These are phyloP conservation scores for Fusarium veterinarium DNA, from an alignment of 2,329 filamentous ascomycete species.

Conservation along the genomic window DNA sequence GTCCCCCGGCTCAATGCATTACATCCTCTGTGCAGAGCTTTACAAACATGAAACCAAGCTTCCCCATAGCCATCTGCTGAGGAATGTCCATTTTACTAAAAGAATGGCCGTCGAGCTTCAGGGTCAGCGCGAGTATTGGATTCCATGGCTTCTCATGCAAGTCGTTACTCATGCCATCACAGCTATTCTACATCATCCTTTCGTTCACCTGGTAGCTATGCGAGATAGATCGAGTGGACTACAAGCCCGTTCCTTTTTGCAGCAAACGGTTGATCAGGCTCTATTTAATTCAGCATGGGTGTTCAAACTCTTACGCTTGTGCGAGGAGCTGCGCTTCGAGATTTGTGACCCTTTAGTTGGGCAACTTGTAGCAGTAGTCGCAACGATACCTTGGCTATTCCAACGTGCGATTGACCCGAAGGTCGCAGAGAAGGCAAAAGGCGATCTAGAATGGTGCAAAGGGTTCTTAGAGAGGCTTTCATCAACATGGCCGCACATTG, in stretches of 20 bases:
- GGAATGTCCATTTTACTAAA: constrained; percentile 3
- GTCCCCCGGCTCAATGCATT: constrained; percentile 6
- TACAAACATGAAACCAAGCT: constrained; percentile 4
- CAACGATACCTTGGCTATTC: constrained; percentile 28
- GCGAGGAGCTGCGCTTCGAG: neutral
- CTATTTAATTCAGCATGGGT: constrained; percentile 11
- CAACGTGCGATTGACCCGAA: constrained; percentile 5
- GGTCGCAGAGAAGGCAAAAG: constrained; percentile 2
- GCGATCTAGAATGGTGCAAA: constrained; percentile 5
- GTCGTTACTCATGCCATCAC: neutral
- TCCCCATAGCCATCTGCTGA: neutral
- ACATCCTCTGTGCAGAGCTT: neutral
- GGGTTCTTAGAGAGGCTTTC: neutral
- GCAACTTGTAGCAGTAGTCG: constrained; percentile 15
- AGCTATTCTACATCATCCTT: constrained; percentile 3
- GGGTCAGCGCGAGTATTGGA: constrained; percentile 6
- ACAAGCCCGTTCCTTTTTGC: neutral
- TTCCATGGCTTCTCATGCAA: constrained; percentile 6
- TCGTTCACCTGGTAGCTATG: constrained; percentile 14
- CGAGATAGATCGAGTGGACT: neutral
- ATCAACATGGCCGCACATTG: constrained; percentile 21
- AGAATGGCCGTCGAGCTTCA: neutral
- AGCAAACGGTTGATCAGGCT: constrained; percentile 2
- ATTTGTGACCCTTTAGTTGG: constrained; percentile 5
- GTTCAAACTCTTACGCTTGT: neutral